Base-by-base conservation (phyloP, 2,329 filamentous ascomycete species). In the Colletotrichum paranaense region DNA sequence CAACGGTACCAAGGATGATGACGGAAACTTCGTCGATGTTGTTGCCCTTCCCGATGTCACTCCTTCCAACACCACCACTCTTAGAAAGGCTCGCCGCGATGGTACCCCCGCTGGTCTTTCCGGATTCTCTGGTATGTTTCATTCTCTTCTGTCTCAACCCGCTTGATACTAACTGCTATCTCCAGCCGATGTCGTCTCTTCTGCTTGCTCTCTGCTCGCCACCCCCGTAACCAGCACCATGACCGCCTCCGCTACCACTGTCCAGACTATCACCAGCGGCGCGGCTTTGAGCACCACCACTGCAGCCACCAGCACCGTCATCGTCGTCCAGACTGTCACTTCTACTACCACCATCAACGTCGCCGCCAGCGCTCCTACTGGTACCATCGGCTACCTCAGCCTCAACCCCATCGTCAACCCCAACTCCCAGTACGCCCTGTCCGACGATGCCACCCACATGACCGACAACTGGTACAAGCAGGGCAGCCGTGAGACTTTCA, bases 391-490 rank as follows among this genome's bases (percentile, higher is more conserved):
- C 42, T 49, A 49, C 42, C 42, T 49, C 42, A 49, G 42, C 42
- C 2, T 49, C 42, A 49, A 49, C 42, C 42, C 42, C 42, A 49
- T 49, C 38, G 38, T 49, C 5, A 62, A 62, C 38, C 24, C 59
- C 59, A 42, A 42, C 59, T 42, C 59, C 12, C 32, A 42, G 14
- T 62, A 46, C n/a, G 38, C 3, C 2, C 59, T 62, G 6, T 62
- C 59, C 35, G 59, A 62, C 59, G 16, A 42, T 26, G 32, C 59
- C 35, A 62, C 59, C 11, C 59, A 62, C 59, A 62, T 62, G 59
- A 62, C 59, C 22, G 59, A 62, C 24, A 62, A 62, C 59, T 62
- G 19, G 32, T 62, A 62, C 38, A 38, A 32, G 12, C 59, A 62
- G 35, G 59, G 59, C 6, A 42, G 35, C 22, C 59, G 59, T 19